Base-by-base conservation (phyloP, 192 early-diverging fungal genomes). In the Entomortierella parvispora region DNA sequence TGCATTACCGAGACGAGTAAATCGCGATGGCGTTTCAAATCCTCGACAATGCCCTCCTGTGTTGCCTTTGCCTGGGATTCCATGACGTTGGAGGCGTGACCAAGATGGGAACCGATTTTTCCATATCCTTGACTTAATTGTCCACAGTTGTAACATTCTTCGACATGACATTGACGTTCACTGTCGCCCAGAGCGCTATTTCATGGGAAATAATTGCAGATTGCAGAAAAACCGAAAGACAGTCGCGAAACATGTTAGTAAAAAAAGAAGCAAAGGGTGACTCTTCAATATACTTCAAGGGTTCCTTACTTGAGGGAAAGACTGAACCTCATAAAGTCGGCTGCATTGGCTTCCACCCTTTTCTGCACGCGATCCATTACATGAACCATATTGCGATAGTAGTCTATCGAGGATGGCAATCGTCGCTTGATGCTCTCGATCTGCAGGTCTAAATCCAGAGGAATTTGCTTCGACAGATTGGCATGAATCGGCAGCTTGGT, bases 11-110 rank as follows among this genome's bases (percentile, higher is more conserved):
- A 86, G 2, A 86, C 81, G 10, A 91, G 66, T 2, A 92, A 42
- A 74, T 92, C 90, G 14, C 90, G 81, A 46, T 88, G 84, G 12
- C 83, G 75, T 54, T 91, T 92, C 42, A 92, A 65, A 79, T 85
- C 86, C 45, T 92, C 90, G 9, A 90, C 67, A n/a, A 90, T 71
- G 4, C 79, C 84, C 50, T 86, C 86, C 22, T 83, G 80, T 11
- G 69, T 67, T n/a, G 83, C 66, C 31, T 40, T 65, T 12, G 71
- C 77, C 60, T 85, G 60, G 9, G 72, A 65, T 28, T 79, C 82
- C 56, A 83, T 43, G 8, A 75, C 18, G 23, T 53, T 49, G 17
- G 76, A 77, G 18, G 69, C 50, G 7, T 65, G 67, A 18, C 69
- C 43, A 2, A 81, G 37, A 62, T 79, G 79, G 2, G 46, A 63